Conservation (phyloP, 148 eudicot genomes). For the Pouteria glomerata region DNA sequence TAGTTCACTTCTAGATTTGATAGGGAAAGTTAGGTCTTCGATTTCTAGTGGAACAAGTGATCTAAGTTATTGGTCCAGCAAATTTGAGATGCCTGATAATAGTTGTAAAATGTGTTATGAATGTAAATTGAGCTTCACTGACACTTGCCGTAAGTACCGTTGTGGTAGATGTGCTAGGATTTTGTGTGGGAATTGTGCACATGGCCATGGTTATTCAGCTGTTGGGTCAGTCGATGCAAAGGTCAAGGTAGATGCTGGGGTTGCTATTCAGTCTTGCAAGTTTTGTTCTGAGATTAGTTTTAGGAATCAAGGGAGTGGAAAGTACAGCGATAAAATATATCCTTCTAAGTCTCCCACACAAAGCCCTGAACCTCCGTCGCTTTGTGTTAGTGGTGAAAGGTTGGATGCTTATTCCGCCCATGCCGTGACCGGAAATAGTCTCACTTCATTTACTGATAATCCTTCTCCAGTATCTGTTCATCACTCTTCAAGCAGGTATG, state of each 20-base stretch:
- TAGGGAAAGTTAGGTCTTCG: constrained; percentile 62
- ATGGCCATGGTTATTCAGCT: constrained; percentile 32
- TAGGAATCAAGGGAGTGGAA: constrained; percentile 30
- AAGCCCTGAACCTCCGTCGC: constrained; percentile 66
- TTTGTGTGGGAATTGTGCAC: constrained; percentile 60
- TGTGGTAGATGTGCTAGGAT: constrained; percentile 54
- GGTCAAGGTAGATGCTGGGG: constrained; percentile 22
- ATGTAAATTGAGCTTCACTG: constrained; percentile 34
- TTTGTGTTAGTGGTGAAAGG: constrained; percentile 39
- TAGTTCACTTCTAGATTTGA: constrained; percentile 47
- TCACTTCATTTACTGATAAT: constrained; percentile 25
- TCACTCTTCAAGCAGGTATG: constrained; percentile 57
- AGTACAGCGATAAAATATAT: constrained; percentile 56
- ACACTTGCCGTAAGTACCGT: constrained; percentile 32
- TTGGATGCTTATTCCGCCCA: constrained; percentile 31
- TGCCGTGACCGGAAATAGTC: constrained; percentile 22
- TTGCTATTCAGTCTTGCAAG: constrained; percentile 52
- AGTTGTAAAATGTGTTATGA: constrained; percentile 22
- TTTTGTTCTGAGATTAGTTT: constrained; percentile 39
- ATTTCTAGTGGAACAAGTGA: constrained; percentile 41
- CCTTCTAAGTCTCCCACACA: constrained; percentile 74
- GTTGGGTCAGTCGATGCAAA: constrained; percentile 27
- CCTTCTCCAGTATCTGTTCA: constrained; percentile 40
- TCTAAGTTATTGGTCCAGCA: constrained; percentile 14
- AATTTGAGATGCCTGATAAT: constrained; percentile 33